phyloP scores from a whole-genome alignment of 2,329 filamentous ascomycete species.

The Mollisiaceae sp. region DNA sequence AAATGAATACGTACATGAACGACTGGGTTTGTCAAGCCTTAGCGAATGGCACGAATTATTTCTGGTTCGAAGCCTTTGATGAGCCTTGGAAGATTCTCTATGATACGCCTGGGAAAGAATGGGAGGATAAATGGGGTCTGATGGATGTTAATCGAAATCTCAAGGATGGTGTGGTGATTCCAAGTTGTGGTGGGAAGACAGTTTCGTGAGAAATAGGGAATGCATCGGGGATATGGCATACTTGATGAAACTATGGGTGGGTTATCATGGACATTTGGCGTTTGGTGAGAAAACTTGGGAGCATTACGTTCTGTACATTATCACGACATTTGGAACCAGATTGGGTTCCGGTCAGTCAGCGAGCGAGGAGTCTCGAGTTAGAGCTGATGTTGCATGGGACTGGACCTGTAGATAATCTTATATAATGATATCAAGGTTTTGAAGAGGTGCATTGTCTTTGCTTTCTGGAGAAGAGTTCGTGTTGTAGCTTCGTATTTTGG shows the following conservation, averaged over 20 bases:
- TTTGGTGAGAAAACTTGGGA: neutral
- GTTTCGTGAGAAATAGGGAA: conserved; percentile 22
- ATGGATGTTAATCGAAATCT: conserved; percentile 85
- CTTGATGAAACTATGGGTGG: neutral
- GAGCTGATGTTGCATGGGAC: no score
- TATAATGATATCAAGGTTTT: no score
- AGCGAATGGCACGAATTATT: conserved; percentile 85
- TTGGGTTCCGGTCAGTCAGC: neutral
- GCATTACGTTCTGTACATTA: conserved; percentile 11
- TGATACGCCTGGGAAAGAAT: conserved; percentile 70
- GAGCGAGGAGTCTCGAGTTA: no score
- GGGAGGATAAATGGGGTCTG: conserved; percentile 96
- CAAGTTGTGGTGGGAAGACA: conserved; percentile 77
- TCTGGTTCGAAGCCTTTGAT: conserved; percentile 97
- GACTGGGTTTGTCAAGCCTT: conserved; percentile 84
- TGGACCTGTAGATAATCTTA: no score
- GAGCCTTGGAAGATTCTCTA: conserved; percentile 91
- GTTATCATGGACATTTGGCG: neutral
- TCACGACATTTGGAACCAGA: neutral
- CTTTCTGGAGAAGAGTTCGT: no score
- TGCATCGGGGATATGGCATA: no score
- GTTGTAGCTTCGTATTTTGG: no score
- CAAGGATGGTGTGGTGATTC: conserved; percentile 84
- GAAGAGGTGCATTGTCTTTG: no score
- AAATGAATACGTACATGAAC: conserved; percentile 86